phyloP scores from a whole-genome alignment of 371 early-diverging fungal genomes.

The Batrachochytrium dendrobatidis region DNA sequence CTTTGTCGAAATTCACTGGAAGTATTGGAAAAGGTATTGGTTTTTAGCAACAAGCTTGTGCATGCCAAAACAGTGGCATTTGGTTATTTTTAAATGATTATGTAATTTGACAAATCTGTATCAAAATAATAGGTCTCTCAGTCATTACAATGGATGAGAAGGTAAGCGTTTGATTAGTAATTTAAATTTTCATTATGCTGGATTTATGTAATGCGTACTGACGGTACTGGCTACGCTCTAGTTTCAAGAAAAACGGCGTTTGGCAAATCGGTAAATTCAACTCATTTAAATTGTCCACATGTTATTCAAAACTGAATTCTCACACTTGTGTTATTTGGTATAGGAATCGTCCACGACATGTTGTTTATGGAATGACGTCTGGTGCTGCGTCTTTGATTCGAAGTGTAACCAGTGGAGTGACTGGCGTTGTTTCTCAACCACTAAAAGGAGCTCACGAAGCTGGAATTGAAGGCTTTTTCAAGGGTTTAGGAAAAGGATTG shows the following conservation, averaged over 20 bases:
- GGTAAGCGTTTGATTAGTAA: constrained; percentile 5
- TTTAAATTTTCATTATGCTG: too few species aligned
- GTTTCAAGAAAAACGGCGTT: constrained; percentile 78
- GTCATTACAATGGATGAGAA: constrained; percentile 91
- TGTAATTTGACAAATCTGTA: too few species aligned
- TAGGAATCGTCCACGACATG: constrained; percentile 88
- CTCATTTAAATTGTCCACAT: background rate
- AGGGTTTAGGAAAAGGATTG: constrained; percentile 92
- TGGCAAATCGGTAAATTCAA: constrained; percentile 39
- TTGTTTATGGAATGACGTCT: constrained; percentile 79
- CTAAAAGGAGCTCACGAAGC: constrained; percentile 85
- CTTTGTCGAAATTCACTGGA: constrained; percentile 90
- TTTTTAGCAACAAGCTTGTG: background rate
- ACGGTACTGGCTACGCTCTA: too few species aligned
- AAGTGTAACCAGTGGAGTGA: constrained; percentile 80
- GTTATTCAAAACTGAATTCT: too few species aligned
- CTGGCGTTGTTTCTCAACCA: constrained; percentile 86
- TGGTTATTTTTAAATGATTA: too few species aligned
- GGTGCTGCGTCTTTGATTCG: constrained; percentile 84
- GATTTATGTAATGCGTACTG: too few species aligned
- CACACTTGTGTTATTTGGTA: background rate
- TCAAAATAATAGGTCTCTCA: constrained; percentile 49
- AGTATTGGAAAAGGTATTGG: constrained; percentile 84
- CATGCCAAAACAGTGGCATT: background rate
- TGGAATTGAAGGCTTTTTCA: constrained; percentile 92